Conservation (phyloP, 495 filamentous ascomycete genomes). For the Penicillium cosmopolitanum region DNA sequence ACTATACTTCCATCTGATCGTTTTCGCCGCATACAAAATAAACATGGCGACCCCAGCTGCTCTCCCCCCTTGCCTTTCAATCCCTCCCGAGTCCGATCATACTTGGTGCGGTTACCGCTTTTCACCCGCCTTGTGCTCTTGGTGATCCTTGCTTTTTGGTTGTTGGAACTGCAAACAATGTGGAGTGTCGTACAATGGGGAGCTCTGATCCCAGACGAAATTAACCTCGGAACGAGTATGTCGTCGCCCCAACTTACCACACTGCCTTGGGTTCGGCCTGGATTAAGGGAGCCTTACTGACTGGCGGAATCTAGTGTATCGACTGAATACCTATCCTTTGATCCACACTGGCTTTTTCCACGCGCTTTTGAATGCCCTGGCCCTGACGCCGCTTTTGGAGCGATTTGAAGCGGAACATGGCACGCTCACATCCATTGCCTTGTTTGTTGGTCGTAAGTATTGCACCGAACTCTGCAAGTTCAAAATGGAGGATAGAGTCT, state of each 20-base stretch:
- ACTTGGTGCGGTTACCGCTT: conserved; percentile 82
- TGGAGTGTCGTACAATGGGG: conserved; percentile 77
- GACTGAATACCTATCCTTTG: conserved; percentile 89
- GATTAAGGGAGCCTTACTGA: conserved; percentile 11
- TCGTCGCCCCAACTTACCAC: conserved; percentile 20
- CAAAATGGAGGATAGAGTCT: not conserved
- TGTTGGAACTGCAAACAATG: conserved; percentile 63
- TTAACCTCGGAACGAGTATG: conserved; percentile 75
- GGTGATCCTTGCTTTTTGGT: conserved; percentile 69
- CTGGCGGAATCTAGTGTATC: conserved; percentile 70
- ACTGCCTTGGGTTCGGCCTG: not conserved
- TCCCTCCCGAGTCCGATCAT: conserved; percentile 60
- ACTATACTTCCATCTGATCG: not conserved
- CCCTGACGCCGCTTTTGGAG: conserved; percentile 82
- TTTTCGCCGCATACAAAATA: not conserved
- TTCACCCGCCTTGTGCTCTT: conserved; percentile 77
- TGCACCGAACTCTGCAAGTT: not conserved
- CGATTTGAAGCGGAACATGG: conserved; percentile 94
- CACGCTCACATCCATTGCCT: conserved; percentile 77
- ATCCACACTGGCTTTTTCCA: conserved; percentile 84
- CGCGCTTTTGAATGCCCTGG: conserved; percentile 74
- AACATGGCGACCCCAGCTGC: conserved; percentile 47
- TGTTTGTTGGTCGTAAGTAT: conserved; percentile 87
- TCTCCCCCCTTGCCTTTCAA: conserved; percentile 51
- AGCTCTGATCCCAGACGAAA: conserved; percentile 73